Evolutionary conservation across 441 rosid species (phyloP).

Genomic region (Corymbia calophylla): DNA sequence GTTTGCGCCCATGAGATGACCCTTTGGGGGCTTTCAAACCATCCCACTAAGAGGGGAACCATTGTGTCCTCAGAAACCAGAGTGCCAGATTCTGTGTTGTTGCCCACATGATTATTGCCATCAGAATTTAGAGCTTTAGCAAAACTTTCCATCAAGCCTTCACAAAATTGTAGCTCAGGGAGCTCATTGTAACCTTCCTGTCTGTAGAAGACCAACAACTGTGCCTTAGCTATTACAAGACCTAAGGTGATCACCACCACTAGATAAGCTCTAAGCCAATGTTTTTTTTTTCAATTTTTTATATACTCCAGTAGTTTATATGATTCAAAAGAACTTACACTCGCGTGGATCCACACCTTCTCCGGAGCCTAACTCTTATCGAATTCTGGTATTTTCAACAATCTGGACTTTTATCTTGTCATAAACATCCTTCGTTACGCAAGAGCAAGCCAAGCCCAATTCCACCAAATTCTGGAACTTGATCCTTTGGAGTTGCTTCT

Average conservation of each 20-base stretch:
- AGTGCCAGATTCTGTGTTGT: no score
- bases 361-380: constrained; percentile 11
- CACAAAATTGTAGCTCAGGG: no score
- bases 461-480: constrained; percentile 35
- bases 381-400: constrained; percentile 26
- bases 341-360: constrained; percentile 15
- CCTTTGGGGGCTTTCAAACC: no score
- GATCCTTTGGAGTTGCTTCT: constrained; percentile 15
- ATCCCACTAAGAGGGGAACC: no score
- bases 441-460: constrained; percentile 33
- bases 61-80: no score
- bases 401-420: constrained; percentile 32
- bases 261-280: constrained; percentile 36
- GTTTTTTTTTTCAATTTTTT: constrained; percentile 7
- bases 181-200: no score
- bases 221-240: constrained; percentile 46
- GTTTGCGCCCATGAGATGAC: no score
- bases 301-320: constrained; percentile 32
- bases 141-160: no score
- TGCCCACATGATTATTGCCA: no score
- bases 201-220: constrained; percentile 33
- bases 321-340: constrained; percentile 4
- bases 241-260: constrained; percentile 36
- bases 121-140: no score
- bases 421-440: constrained; percentile 24